phyloP scores from a whole-genome alignment of 768 basidiomycete genomes.

The Chiua virens region DNA sequence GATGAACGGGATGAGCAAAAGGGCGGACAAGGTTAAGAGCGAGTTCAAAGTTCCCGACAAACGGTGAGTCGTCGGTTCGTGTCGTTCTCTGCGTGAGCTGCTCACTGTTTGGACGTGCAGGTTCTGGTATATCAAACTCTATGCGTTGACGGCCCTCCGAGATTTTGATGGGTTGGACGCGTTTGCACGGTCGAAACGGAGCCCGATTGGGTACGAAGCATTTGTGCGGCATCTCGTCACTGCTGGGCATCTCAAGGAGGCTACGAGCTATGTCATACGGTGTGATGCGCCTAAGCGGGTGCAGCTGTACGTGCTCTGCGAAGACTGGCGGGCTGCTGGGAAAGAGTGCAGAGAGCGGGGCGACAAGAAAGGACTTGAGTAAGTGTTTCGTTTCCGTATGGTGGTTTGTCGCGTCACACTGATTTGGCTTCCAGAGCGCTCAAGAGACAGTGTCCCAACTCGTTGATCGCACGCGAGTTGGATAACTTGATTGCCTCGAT shows the following conservation, averaged over 20 bases:
- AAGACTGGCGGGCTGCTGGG: conserved; percentile 87
- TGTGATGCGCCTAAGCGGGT: conserved; percentile 83
- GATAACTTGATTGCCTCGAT: conserved; percentile 63
- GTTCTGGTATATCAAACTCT: conserved; percentile 92
- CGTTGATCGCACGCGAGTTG: conserved; percentile 75
- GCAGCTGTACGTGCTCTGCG: conserved; percentile 87
- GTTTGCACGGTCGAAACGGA: conserved; percentile 84
- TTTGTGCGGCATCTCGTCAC: conserved; percentile 80
- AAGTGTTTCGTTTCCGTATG: conserved; percentile 33
- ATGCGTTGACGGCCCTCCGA: conserved; percentile 71
- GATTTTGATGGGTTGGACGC: conserved; percentile 87
- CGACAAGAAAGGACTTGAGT: conserved; percentile 86
- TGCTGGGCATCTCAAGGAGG: conserved; percentile 75
- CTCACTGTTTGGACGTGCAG: conserved; percentile 37
- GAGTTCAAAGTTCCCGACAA: conserved; percentile 97
- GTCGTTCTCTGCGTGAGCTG: not conserved
- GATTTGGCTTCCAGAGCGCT: conserved; percentile 53
- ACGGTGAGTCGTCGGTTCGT: conserved; percentile 50
- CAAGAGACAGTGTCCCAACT: conserved; percentile 74
- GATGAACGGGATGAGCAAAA: conserved; percentile 76
- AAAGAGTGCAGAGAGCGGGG: conserved; percentile 87
- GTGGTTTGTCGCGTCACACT: not conserved
- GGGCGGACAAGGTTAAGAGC: conserved; percentile 82
- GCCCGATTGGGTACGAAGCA: conserved; percentile 94
- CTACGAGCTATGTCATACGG: conserved; percentile 70